Percentiles rank a stretch among this genome's conserved stretches.
phyloP scores from a whole-genome alignment of 2,329 filamentous ascomycete genomes.

The Xylariales sp. region DNA sequence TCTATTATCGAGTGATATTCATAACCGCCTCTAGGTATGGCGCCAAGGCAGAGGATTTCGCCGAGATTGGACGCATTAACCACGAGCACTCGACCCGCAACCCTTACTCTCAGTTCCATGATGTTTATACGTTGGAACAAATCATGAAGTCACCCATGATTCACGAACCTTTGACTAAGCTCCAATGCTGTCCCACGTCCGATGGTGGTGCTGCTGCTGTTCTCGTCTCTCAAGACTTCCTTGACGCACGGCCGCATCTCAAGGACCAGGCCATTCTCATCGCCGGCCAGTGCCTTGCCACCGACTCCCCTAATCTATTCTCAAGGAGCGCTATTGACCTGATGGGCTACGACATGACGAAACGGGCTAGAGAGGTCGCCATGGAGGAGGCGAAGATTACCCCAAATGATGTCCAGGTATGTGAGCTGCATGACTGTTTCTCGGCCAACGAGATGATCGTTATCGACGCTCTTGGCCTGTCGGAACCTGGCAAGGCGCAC shows the following conservation, averaged over 20 bases:
- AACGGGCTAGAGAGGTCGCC: constrained; percentile 76
- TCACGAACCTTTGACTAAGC: constrained; percentile 88
- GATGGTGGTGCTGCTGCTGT: constrained; percentile 92
- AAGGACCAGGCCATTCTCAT: constrained; percentile 86
- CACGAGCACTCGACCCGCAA: constrained; percentile 92
- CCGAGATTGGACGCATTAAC: constrained; percentile 92
- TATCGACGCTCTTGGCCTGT: constrained; percentile 86
- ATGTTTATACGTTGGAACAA: constrained; percentile 90
- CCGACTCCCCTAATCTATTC: constrained; percentile 84
- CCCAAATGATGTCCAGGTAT: constrained; percentile 79
- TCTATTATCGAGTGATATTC: constrained; percentile 28
- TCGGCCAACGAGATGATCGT: constrained; percentile 93
- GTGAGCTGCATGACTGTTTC: constrained; percentile 97
- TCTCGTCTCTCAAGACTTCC: constrained; percentile 87
- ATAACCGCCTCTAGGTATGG: constrained; percentile 71
- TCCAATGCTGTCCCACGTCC: constrained; percentile 98
- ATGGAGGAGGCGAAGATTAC: constrained; percentile 77
- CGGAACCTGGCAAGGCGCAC: constrained; percentile 84
- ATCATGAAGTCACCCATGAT: constrained; percentile 81
- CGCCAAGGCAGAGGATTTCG: constrained; percentile 86
- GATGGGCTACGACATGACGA: constrained; percentile 88
- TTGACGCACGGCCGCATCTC: constrained; percentile 85
- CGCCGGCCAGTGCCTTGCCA: constrained; percentile 88
- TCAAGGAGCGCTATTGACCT: constrained; percentile 85
- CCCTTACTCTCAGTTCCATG: constrained; percentile 97